Percentiles rank a stretch among this genome's conserved stretches.
phyloP scores from a whole-genome alignment of 2,329 filamentous ascomycete genomes.

The Neopestalotiopsis clavispora region DNA sequence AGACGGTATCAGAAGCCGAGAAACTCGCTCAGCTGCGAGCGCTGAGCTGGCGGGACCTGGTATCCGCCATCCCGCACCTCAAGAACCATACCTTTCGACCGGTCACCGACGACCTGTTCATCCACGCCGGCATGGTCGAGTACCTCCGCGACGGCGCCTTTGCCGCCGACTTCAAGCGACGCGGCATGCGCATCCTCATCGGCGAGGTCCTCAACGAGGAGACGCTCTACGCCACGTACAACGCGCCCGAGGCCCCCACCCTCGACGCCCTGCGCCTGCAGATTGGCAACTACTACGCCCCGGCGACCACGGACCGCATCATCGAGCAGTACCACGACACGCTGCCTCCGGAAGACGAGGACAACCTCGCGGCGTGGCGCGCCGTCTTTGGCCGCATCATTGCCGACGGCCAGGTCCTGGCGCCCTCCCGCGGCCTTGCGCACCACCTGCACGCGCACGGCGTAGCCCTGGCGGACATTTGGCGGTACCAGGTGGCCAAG shows the following conservation, averaged over 20 bases:
- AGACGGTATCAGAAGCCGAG: slow-evolving; percentile 23
- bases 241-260: slow-evolving; percentile 37
- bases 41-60: slow-evolving; percentile 36
- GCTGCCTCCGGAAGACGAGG: slow-evolving; percentile 34
- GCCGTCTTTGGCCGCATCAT: slow-evolving; percentile 45
- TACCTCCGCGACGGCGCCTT: slow-evolving; percentile 43
- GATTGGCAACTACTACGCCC: slow-evolving; percentile 48
- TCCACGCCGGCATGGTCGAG: slow-evolving; percentile 41
- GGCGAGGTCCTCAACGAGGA: slow-evolving; percentile 50
- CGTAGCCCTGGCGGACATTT: slow-evolving; percentile 39
- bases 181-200: slow-evolving; percentile 43
- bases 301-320: slow-evolving; percentile 40
- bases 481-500: slow-evolving; percentile 48
- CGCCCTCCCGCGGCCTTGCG: slow-evolving; percentile 39
- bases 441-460: slow-evolving; percentile 37
- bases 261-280: slow-evolving; percentile 41
- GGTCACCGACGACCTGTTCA: slow-evolving; percentile 46
- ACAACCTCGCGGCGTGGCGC: slow-evolving; percentile 39
- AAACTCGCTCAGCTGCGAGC: slow-evolving; percentile 40
- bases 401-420: slow-evolving; percentile 44
- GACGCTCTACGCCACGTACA: slow-evolving; percentile 47
- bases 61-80: slow-evolving; percentile 40
- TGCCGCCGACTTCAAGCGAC: slow-evolving; percentile 40
- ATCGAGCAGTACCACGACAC: slow-evolving; percentile 38
- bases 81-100: slow-evolving; percentile 52